Evolutionary conservation across 1,284 basidiomycete species (phyloP).

Genomic region (Farysia itapuensis): DNA sequence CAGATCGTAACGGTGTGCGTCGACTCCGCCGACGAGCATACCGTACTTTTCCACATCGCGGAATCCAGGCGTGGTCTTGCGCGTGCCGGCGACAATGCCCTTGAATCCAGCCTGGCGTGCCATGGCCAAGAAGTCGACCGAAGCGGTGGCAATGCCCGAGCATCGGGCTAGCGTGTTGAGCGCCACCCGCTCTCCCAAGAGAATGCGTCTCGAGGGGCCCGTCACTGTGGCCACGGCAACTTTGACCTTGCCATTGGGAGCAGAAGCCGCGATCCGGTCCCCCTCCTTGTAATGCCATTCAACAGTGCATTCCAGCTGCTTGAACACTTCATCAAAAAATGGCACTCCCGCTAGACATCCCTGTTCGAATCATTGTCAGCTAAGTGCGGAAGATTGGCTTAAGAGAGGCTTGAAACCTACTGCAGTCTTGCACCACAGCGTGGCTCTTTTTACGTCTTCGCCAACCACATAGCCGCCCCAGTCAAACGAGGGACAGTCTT

Average conservation of each 20-base stretch:
- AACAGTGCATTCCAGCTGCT: constrained; percentile 84
- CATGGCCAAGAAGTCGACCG: constrained; percentile 76
- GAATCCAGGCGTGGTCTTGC: constrained; percentile 97
- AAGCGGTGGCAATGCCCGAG: constrained; percentile 95
- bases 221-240: constrained; percentile 78
- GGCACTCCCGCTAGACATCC: constrained; percentile 92
- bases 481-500: constrained; percentile 95
- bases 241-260: constrained; percentile 65
- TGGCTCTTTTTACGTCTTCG: constrained; percentile 80
- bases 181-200: constrained; percentile 92
- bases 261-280: constrained; percentile 62
- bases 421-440: constrained; percentile 78
- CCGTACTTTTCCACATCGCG: constrained; percentile 97
- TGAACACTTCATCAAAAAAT: constrained; percentile 92
- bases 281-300: constrained; percentile 91
- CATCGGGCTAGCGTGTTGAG: constrained; percentile 92
- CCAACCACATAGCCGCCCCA: constrained; percentile 97
- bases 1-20: constrained; percentile 92
- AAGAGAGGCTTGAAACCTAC: constrained; percentile 19
- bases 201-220: constrained; percentile 81
- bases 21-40: constrained; percentile 96
- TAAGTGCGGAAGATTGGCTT: no score
- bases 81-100: constrained; percentile 89
- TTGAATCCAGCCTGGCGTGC: constrained; percentile 78
- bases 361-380: constrained; percentile 51